These are phyloP conservation scores for Picocystis sp. DNA, from an alignment of 163 green algal genomes.

Conservation along the genomic window DNA sequence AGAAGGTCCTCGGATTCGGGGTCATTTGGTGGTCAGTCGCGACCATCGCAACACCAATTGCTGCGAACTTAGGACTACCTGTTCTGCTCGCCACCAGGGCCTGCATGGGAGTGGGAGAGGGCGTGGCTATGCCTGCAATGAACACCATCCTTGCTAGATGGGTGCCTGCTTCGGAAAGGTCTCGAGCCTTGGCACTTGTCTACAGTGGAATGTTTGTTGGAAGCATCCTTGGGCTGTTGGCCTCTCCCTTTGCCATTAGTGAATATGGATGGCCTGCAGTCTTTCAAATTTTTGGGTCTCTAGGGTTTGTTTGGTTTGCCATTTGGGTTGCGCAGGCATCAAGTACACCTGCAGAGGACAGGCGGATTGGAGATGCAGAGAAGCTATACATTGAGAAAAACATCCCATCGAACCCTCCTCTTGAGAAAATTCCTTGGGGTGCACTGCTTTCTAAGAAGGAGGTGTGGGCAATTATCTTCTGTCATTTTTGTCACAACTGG, in stretches of 20 bases:
- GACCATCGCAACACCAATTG: slow-evolving; percentile 40
- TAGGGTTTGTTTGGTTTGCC: slow-evolving; percentile 39
- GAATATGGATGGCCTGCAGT: slow-evolving; percentile 31
- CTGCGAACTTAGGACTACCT: slow-evolving; percentile 10
- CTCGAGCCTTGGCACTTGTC: slow-evolving; percentile 30
- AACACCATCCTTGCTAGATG: slow-evolving; percentile 31
- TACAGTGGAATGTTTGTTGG: slow-evolving; percentile 29
- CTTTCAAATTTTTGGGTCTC: slow-evolving; percentile 38
- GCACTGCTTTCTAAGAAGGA: slow-evolving; percentile 27
- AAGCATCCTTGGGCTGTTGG: slow-evolving; percentile 37
- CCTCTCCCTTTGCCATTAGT: slow-evolving; percentile 35
- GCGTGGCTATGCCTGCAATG: slow-evolving; percentile 44
- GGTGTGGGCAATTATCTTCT: slow-evolving; percentile 33
- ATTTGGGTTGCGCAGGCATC: slow-evolving; percentile 26
- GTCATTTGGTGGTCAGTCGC: slow-evolving; percentile 40
- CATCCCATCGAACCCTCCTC: background rate
- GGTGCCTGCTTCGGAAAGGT: slow-evolving; percentile 18
- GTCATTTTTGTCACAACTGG: slow-evolving; percentile 20
- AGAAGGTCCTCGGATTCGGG: slow-evolving; percentile 30
- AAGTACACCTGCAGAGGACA: background rate
- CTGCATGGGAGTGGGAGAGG: slow-evolving; percentile 43
- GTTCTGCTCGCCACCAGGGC: slow-evolving; percentile 15
- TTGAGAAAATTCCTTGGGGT: slow-evolving; percentile 36
- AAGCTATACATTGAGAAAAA: background rate
- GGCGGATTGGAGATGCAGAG: background rate